Conservation (phyloP, 306 rosid species). For the Citrullus colocynthis region DNA sequence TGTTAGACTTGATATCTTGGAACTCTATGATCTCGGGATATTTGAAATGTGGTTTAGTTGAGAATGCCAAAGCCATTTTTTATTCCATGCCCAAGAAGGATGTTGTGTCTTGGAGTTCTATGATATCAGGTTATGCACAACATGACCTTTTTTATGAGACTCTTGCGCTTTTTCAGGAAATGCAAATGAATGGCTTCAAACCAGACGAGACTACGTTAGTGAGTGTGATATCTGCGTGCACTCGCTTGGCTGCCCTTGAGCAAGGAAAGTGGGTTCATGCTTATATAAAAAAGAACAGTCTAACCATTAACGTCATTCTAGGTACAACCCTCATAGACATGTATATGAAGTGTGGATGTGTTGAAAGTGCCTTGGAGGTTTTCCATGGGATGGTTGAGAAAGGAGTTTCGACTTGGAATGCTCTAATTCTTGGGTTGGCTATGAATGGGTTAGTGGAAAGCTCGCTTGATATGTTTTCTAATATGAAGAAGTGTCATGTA, state of each 20-base stretch:
- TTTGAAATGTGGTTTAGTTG: slow-evolving; percentile 46
- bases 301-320: slow-evolving; percentile 21
- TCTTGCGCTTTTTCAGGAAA: slow-evolving; percentile 49
- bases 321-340: slow-evolving; percentile 41
- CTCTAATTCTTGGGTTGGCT: slow-evolving; percentile 75
- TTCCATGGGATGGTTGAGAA: slow-evolving; percentile 46
- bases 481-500: slow-evolving; percentile 38
- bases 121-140: slow-evolving; percentile 78
- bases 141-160: slow-evolving; percentile 51
- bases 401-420: slow-evolving; percentile 75
- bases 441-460: slow-evolving; percentile 60
- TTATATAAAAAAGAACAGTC: slow-evolving; percentile 36
- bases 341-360: slow-evolving; percentile 81
- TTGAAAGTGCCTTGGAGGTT: slow-evolving; percentile 53
- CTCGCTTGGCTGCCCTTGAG: slow-evolving; percentile 61
- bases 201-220: slow-evolving; percentile 72
- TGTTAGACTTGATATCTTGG: slow-evolving; percentile 65
- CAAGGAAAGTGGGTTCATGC: slow-evolving; percentile 79
- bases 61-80: slow-evolving; percentile 48
- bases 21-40: slow-evolving; percentile 79
- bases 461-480: slow-evolving; percentile 47
- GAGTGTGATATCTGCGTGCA: slow-evolving; percentile 64
- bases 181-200: slow-evolving; percentile 47
- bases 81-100: slow-evolving; percentile 69
- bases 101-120: slow-evolving; percentile 76